phyloP scores from a whole-genome alignment of 305 asterid species.

The Plantago lanceolata region DNA sequence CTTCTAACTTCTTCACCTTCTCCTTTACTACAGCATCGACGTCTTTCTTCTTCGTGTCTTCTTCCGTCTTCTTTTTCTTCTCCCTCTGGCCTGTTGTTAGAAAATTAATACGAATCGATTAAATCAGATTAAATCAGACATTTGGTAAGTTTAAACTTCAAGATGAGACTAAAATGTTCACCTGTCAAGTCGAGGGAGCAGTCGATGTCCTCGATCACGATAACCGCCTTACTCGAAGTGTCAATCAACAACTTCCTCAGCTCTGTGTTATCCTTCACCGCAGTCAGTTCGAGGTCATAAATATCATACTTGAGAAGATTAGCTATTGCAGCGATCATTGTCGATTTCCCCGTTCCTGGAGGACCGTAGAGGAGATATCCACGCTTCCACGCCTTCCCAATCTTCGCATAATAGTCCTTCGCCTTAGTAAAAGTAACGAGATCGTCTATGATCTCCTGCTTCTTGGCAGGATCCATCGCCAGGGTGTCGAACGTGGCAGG shows the following conservation, averaged over 20 bases:
- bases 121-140: no score
- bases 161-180: no score
- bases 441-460: conserved; percentile 28
- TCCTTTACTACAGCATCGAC: conserved; percentile 1
- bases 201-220: conserved; percentile 40
- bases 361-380: conserved; percentile 44
- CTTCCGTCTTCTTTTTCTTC: background rate
- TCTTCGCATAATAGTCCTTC: conserved; percentile 27
- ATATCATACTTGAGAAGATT: conserved; percentile 33
- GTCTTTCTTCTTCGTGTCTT: background rate
- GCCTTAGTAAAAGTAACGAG: conserved; percentile 27
- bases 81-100: background rate
- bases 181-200: conserved; percentile 33
- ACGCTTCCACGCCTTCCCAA: conserved; percentile 40
- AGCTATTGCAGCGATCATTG: conserved; percentile 41
- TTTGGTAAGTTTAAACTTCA: no score
- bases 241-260: conserved; percentile 33
- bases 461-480: conserved; percentile 37
- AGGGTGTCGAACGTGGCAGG: conserved; percentile 34
- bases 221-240: conserved; percentile 28
- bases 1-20: conserved; percentile 16
- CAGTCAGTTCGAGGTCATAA: conserved; percentile 36
- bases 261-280: conserved; percentile 40
- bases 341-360: conserved; percentile 43
- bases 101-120: no score